Base-by-base conservation (phyloP, 2,329 filamentous ascomycete species). In the Pseudogymnoascus sp. region DNA sequence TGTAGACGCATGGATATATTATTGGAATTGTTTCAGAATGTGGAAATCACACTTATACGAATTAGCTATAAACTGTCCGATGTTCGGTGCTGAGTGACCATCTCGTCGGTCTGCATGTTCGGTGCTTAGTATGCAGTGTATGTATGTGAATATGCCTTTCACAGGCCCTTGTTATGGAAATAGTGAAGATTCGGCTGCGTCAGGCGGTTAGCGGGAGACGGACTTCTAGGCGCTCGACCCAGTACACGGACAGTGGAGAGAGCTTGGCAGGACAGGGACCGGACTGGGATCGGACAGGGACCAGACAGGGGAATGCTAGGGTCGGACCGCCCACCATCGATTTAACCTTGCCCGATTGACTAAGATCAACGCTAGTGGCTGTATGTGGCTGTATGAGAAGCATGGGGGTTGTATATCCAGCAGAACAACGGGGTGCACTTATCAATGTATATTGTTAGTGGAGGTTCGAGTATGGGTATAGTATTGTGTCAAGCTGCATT, bases 341-440 rank as follows among this genome's bases (percentile, higher is more conserved):
- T 30, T 50, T 50, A 50, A 50, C 43, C 43, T 50, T 30, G 43
- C n/a, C n/a, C 14, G 25, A 50, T 50, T 50, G 43, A 50, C 25
- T 6, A 30, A 30, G 25, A 50, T 12, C 43, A 18, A 50, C 25
- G 4, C 25, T 30, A 50, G n/a, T 30, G 25, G 8, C 22, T 16
- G 18, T 18, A 41, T 14, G n/a, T n/a, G n/a, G n/a, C n/a, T n/a
- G n/a, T n/a, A n/a, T 12, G 8, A 22, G 16, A 39, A 18, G 38
- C 38, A 41, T 20, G 38, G 38, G 38, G 9, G 11, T 9, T 39
- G 37, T 16, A 39, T 25, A 22, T 47, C 5, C 12, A n/a, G 22
- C 18, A 6, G 5, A 4, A 22, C 5, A 28, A 47, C 11, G 43
- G 43, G 43, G 43, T 50, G 43, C 43, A 50, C 8, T 9, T 50